Base-by-base conservation (phyloP, 1,284 basidiomycete species). In the Fistulina hepatica region DNA sequence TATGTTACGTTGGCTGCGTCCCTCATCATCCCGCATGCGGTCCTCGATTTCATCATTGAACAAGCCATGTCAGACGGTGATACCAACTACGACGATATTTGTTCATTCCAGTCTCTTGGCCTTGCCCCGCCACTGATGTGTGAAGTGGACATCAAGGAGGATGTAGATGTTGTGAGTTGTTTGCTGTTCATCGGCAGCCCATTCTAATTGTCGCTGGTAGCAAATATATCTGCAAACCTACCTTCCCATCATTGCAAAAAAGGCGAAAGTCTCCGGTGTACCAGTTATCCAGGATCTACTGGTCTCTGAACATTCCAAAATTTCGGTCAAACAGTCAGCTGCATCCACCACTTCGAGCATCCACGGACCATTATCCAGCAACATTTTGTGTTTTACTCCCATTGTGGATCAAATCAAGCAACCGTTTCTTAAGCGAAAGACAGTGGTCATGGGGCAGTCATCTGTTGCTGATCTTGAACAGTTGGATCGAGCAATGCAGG, bases 21-120 rank as follows among this genome's bases (percentile, higher is more conserved):
- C 6, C 10, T 11, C 20, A 10, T 10, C 3, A 45, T 39, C 36
- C 37, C 37, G 40, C 24, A 44, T 41, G 3, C 36, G 31, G n/a
- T 40, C 39, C 17, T 47, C 44, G 39, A 44, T 34, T 23, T 43
- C 39, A 21, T 44, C 21, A 9, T 39, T 41, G 27, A 34, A 34
- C n/a, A 21, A 11, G 20, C 20, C 27, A 3, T 33, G 31, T 13
- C 26, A 26, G 11, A 44, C 22, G 4, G 44, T 43, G 41, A 46
- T 46, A 12, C n/a, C 33, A 34, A 36, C 16, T 39, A 30, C 23
- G 32, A 26, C 21, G 39, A 35, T 27, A 41, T 32, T 28, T 38
- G 41, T 16, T 5, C 5, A 15, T 27, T 31, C 26, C 35, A 9
- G 42, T 40, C 37, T 44, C 15, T 24, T 12, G 21, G 6, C 16